phyloP scores from a whole-genome alignment of 306 rosid species.

The Quercus robur region DNA sequence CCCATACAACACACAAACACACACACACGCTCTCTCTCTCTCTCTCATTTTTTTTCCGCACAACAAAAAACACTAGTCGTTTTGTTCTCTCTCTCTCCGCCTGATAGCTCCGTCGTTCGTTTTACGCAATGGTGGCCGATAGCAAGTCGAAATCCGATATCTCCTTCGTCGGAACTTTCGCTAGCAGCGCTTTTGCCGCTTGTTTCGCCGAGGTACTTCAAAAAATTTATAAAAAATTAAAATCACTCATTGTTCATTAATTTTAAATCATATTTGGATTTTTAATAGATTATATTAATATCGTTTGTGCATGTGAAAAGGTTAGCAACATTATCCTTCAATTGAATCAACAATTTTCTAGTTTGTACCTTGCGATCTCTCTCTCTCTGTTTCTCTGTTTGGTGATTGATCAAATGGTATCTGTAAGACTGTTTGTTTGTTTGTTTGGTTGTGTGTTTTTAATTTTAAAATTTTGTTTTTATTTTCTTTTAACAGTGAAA shows the following conservation, averaged over 20 bases:
- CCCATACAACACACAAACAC: background rate
- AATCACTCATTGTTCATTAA: too few relatives aligned
- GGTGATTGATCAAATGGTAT: background rate
- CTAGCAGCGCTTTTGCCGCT: slow-evolving; percentile 76
- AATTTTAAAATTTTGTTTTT: background rate
- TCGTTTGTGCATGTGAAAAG: too few relatives aligned
- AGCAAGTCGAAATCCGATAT: slow-evolving; percentile 55
- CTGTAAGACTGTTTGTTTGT: background rate
- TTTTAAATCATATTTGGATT: too few relatives aligned
- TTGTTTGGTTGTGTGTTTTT: background rate
- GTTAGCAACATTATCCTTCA: background rate
- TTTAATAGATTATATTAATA: too few relatives aligned
- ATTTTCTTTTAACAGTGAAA: background rate
- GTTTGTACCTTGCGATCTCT: background rate
- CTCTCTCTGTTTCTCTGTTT: too few relatives aligned
- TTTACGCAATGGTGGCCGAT: slow-evolving; percentile 56
- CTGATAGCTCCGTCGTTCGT: background rate
- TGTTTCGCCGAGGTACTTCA: slow-evolving; percentile 65
- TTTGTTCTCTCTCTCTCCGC: background rate
- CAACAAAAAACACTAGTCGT: background rate
- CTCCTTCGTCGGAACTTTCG: slow-evolving; percentile 65
- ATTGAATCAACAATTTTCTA: background rate
- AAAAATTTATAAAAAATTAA: too few relatives aligned
- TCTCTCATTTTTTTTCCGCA: background rate
- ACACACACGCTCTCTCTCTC: background rate